These are phyloP conservation scores for Teratosphaeria gauchensis DNA, from an alignment of 2,329 filamentous ascomycete genomes.

Conservation along the genomic window DNA sequence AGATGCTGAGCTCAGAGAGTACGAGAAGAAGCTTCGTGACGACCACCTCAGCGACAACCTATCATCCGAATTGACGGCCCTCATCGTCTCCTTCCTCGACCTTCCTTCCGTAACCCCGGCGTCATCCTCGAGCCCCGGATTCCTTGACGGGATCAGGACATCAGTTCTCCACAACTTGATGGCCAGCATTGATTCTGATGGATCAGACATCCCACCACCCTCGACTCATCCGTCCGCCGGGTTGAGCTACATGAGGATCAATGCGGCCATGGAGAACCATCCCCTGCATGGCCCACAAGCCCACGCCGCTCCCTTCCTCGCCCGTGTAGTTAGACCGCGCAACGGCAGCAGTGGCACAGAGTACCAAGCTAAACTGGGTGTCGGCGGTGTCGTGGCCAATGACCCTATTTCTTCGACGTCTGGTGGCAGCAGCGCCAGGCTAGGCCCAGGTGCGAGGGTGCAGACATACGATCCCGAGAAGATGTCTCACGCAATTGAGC, in stretches of 20 bases:
- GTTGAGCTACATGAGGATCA: constrained; percentile 50
- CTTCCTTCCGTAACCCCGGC: constrained; percentile 34
- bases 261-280: constrained; percentile 34
- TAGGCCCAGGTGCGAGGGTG: constrained; percentile 14
- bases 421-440: neutral
- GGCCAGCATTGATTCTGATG: neutral
- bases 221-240: constrained; percentile 58
- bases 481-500: constrained; percentile 29
- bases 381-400: constrained; percentile 35
- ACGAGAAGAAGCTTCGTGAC: constrained; percentile 32
- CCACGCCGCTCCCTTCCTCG: constrained; percentile 42
- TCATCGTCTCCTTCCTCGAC: constrained; percentile 48
- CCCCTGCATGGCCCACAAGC: constrained; percentile 48
- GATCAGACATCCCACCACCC: constrained; percentile 35
- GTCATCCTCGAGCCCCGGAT: constrained; percentile 6
- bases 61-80: constrained; percentile 41
- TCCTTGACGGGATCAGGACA: constrained; percentile 28
- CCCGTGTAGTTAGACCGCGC: constrained; percentile 45
- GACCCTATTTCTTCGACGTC: constrained; percentile 16
- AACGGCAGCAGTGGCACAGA: constrained; percentile 28
- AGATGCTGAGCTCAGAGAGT: constrained; percentile 21
- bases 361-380: constrained; percentile 30
- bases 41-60: constrained; percentile 39
- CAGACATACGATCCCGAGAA: constrained; percentile 33
- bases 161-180: constrained; percentile 5